Evolutionary conservation across 768 basidiomycete species (phyloP).

Genomic region (Lepiota brunneoincarnata): DNA sequence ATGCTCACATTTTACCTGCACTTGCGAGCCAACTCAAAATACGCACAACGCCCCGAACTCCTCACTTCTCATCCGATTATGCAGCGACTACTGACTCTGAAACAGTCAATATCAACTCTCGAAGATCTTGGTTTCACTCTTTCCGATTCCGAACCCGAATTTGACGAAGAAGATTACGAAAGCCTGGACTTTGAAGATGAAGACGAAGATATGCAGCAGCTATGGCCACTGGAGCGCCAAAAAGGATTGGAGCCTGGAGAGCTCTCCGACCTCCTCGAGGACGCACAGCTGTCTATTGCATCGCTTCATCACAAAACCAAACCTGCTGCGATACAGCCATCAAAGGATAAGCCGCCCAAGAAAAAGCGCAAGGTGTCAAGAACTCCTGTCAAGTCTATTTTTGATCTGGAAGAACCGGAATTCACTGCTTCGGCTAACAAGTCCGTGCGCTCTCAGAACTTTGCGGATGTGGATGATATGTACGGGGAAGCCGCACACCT

Average conservation of each 20-base stretch:
- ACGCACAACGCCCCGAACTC: constrained; percentile 55
- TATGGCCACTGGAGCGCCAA: constrained; percentile 40
- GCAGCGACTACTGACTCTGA: constrained; percentile 74
- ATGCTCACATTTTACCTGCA: constrained; percentile 91
- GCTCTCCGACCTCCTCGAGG: constrained; percentile 54
- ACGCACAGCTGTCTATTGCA: constrained; percentile 34
- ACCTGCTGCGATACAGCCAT: neutral
- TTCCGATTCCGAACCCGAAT: constrained; percentile 47
- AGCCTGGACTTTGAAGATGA: constrained; percentile 18
- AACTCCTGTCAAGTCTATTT: constrained; percentile 38
- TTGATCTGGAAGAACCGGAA: constrained; percentile 80
- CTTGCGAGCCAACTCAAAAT: constrained; percentile 70
- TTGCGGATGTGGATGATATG: constrained; percentile 40
- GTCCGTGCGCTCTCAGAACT: constrained; percentile 21
- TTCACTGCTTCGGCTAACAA: constrained; percentile 45
- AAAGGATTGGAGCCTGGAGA: constrained; percentile 42
- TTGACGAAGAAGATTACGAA: constrained; percentile 39
- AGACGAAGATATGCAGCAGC: constrained; percentile 33
- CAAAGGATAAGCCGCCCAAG: constrained; percentile 38
- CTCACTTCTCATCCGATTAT: constrained; percentile 73
- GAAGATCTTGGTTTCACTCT: constrained; percentile 80
- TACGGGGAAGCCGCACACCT: constrained; percentile 78
- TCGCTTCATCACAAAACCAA: constrained; percentile 20
- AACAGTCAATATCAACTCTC: constrained; percentile 75
- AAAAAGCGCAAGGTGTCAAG: constrained; percentile 54